phyloP scores from a whole-genome alignment of 116 monocot genomes.

The Zostera marina region DNA sequence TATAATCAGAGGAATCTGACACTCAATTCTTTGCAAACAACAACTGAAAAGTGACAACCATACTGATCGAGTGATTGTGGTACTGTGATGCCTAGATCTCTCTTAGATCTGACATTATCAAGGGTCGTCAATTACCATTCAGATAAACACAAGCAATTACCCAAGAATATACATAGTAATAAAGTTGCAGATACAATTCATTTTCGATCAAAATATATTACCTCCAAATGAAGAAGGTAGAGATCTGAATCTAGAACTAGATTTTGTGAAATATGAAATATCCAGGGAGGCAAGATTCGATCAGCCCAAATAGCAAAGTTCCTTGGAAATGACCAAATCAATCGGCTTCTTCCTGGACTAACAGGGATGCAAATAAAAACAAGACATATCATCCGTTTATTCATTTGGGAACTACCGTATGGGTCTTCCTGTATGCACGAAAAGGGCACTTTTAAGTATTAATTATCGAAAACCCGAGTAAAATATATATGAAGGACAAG shows the following conservation, averaged over 20 bases:
- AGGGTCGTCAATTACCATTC: too few relatives aligned
- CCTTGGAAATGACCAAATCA: conserved; percentile 69
- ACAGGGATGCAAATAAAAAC: conserved; percentile 80
- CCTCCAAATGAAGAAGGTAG: conserved; percentile 87
- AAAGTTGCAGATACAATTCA: neutral
- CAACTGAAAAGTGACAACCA: too few relatives aligned
- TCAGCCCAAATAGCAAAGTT: conserved; percentile 73
- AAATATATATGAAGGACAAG: neutral
- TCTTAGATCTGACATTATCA: too few relatives aligned
- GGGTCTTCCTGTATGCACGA: conserved; percentile 13
- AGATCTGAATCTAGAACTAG: conserved; percentile 83
- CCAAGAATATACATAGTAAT: neutral
- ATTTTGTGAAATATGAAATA: conserved; percentile 63
- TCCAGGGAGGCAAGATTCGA: conserved; percentile 60
- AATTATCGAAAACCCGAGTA: neutral
- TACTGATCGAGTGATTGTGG: too few relatives aligned
- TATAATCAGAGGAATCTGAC: neutral
- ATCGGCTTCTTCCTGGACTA: conserved; percentile 70
- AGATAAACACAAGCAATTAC: neutral
- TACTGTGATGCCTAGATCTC: too few relatives aligned
- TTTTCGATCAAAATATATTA: conserved; percentile 11
- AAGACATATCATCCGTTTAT: conserved; percentile 25
- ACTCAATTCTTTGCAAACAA: too few relatives aligned
- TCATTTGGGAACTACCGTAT: conserved; percentile 10
- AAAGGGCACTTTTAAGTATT: neutral